Conservation (phyloP, 306 rosid genomes). For the Ceratonia siliqua region DNA sequence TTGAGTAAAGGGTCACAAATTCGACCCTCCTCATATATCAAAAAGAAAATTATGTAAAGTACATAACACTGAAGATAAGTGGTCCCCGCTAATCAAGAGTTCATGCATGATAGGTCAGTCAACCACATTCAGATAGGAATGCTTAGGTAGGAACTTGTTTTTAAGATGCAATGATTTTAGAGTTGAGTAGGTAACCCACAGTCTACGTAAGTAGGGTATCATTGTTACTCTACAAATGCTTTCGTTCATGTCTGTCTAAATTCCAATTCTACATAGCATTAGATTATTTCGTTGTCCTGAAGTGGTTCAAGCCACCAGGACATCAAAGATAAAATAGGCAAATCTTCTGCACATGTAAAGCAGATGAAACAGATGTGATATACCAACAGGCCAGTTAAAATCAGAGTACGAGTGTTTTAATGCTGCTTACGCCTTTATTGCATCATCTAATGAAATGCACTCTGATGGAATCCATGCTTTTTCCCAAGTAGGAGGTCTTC, state of each 20-base stretch:
- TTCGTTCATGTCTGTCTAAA: neutral
- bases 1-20: no score
- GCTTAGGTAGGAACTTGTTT: neutral
- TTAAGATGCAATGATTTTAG: neutral
- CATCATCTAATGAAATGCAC: conserved; percentile 61
- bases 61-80: conserved; percentile 24
- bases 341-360: neutral
- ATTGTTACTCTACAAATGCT: neutral
- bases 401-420: neutral
- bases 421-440: conserved; percentile 67
- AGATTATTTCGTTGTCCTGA: neutral
- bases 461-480: conserved; percentile 78
- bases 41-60: neutral
- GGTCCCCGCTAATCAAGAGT: neutral
- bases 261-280: neutral
- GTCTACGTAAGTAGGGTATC: neutral
- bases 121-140: conserved; percentile 1
- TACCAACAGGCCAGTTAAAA: conserved; percentile 23
- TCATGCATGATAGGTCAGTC: neutral
- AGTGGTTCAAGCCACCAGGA: neutral
- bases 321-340: neutral
- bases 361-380: conserved; percentile 1
- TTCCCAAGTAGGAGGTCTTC: conserved; percentile 64
- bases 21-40: no score
- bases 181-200: neutral